phyloP scores from a whole-genome alignment of 116 monocot species.

The Iris pallida region DNA sequence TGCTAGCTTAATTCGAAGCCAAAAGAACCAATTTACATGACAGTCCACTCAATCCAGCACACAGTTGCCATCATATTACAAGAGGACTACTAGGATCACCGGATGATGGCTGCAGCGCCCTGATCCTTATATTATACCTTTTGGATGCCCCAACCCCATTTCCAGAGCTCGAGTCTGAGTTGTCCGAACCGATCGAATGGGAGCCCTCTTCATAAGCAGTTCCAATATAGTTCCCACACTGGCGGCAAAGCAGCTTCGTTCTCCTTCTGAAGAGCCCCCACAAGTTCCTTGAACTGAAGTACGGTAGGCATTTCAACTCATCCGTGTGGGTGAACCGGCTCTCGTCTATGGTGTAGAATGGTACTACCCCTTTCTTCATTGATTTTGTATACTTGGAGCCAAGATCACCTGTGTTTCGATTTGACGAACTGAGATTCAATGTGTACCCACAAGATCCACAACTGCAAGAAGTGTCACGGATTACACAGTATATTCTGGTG shows the following conservation, averaged over 20 bases:
- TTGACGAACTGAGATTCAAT: constrained; percentile 67
- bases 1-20: no score
- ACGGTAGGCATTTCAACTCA: constrained; percentile 64
- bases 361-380: constrained; percentile 68
- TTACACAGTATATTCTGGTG: background rate
- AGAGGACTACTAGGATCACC: constrained; percentile 30
- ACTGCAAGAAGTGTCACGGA: constrained; percentile 27
- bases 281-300: constrained; percentile 47
- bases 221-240: constrained; percentile 66
- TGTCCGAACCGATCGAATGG: constrained; percentile 11
- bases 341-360: constrained; percentile 69
- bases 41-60: background rate
- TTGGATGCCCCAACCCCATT: constrained; percentile 12
- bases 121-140: constrained; percentile 54
- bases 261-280: constrained; percentile 63
- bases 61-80: background rate
- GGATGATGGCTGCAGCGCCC: constrained; percentile 53
- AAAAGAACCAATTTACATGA: background rate
- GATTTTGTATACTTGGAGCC: constrained; percentile 68
- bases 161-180: constrained; percentile 20
- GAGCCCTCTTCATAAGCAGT: constrained; percentile 41
- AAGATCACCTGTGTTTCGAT: constrained; percentile 56
- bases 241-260: constrained; percentile 57
- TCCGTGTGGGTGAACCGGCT: constrained; percentile 61
- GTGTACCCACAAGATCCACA: constrained; percentile 82